Base-by-base conservation (phyloP, 2,329 filamentous ascomycete genomes). In the Thermoascus crustaceus region DNA sequence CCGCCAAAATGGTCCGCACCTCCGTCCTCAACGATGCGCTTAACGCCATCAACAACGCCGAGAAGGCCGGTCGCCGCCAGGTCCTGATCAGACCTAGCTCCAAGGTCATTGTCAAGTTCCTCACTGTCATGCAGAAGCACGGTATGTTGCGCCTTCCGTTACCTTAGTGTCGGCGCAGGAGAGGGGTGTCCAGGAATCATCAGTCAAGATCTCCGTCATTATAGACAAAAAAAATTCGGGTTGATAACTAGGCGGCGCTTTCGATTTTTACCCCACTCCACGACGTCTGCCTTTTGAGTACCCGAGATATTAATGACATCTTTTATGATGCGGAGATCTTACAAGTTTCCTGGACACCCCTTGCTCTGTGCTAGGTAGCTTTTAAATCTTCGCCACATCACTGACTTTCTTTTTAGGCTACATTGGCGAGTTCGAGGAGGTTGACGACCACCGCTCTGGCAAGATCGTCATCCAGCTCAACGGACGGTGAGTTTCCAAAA, bases 211-310 rank as follows among this genome's bases (percentile, higher is more conserved):
- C 21, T 35, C 39, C 31, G 30, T 20, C 9, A 30, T 37, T 39
- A 27, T 42, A n/a, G n/a, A n/a, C 43, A 37, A 30, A 38, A 45
- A 50, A 50, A 55, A 59, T 80, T 91, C 91, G 89, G 88, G 82
- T 83, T 95, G 86, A 96, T 96, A 96, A 96, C 91, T 98, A 94
- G 89, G 85, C 82, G 81, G 86, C 78, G 79, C 81, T 89, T 81
- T 82, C 78, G 78, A 76, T 66, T 62, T 54, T 53, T 66, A 50
- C 49, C 46, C 39, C 57, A 54, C 73, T 68, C 75, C 69, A 95
- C 87, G 85, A 82, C 80, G 76, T 82, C 80, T 86, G 89, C 86
- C 88, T 86, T 98, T 96, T 98, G 96, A 96, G 80, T 93, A 80
- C 79, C 86, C 89, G 91, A 93, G 84, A 98, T 71, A 98, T 91